A percentile compares a stretch with the other conserved stretches of the same genome.
phyloP scores from a whole-genome alignment of 2,329 filamentous ascomycete genomes.

The Aspergillus ochraceus region DNA sequence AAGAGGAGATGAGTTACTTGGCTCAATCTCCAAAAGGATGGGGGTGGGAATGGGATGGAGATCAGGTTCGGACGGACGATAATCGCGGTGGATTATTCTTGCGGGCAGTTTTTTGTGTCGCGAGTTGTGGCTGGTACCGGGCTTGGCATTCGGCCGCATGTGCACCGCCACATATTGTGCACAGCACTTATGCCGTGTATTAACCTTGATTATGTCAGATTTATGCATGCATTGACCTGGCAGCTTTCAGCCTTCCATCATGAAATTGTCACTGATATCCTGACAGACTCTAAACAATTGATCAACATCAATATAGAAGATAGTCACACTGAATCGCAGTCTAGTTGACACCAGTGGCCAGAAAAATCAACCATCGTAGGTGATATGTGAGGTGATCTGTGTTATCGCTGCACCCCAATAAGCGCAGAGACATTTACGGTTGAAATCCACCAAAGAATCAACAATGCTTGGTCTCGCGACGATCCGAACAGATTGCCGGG shows the following conservation, averaged over 20 bases:
- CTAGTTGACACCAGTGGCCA: too few relatives aligned
- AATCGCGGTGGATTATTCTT: conserved; percentile 6
- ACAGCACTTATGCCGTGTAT: background rate
- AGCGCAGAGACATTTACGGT: background rate
- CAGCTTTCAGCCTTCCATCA: too few relatives aligned
- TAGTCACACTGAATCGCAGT: too few relatives aligned
- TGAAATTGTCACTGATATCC: too few relatives aligned
- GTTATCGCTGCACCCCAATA: background rate
- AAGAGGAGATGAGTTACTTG: conserved; percentile 1
- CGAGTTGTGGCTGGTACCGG: conserved; percentile 16
- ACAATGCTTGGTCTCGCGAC: background rate
- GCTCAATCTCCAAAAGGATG: background rate
- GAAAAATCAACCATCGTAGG: too few relatives aligned
- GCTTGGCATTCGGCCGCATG: conserved; percentile 9
- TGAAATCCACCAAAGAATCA: background rate
- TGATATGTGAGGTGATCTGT: background rate
- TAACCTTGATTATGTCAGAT: too few relatives aligned
- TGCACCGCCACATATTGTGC: conserved; percentile 4
- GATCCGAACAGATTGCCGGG: background rate
- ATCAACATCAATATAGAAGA: background rate
- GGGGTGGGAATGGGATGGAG: conserved; percentile 1
- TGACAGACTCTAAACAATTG: conserved; percentile 3
- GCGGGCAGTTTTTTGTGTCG: conserved; percentile 24
- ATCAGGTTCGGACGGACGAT: conserved; percentile 3
- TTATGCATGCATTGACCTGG: too few relatives aligned